These are phyloP conservation scores for Uronychia binucleata DNA, from an alignment of 73 alveolate genomes.

Conservation along the genomic window DNA sequence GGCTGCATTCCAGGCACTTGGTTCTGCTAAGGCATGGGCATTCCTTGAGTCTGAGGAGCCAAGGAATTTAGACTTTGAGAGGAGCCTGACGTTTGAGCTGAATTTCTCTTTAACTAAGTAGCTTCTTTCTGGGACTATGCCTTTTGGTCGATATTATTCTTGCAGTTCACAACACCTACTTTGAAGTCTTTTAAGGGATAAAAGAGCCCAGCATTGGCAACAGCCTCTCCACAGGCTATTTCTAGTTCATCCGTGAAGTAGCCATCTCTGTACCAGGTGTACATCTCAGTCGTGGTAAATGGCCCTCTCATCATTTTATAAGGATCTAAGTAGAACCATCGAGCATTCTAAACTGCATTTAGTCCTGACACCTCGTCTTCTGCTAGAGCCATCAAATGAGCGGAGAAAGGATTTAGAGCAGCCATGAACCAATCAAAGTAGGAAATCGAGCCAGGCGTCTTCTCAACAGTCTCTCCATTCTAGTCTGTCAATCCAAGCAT, in stretches of 20 bases:
- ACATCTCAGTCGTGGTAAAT: conserved; percentile 46
- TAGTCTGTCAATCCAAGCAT: neutral
- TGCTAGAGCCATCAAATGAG: neutral
- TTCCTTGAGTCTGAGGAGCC: too few relatives aligned
- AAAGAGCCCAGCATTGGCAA: neutral
- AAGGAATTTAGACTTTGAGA: too few relatives aligned
- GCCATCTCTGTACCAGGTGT: conserved; percentile 58
- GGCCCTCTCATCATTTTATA: conserved; percentile 54
- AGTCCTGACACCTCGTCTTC: neutral
- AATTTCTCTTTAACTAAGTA: too few relatives aligned
- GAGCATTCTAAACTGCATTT: neutral
- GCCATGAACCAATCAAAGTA: neutral
- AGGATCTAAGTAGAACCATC: conserved; percentile 63
- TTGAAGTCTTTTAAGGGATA: neutral
- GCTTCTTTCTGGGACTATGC: too few relatives aligned
- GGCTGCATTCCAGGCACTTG: too few relatives aligned
- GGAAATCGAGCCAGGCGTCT: neutral
- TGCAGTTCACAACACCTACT: neutral
- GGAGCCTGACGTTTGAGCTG: too few relatives aligned
- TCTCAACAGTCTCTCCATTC: neutral
- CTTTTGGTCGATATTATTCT: too few relatives aligned
- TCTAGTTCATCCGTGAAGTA: conserved; percentile 63
- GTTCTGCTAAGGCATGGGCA: too few relatives aligned
- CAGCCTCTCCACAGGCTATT: conserved; percentile 7
- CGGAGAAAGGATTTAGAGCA: neutral